A percentile compares a stretch with the other conserved stretches of the same genome.
These are phyloP conservation scores for Leishmania mexicana DNA, from an alignment of 208 protist species.

Conservation along the genomic window DNA sequence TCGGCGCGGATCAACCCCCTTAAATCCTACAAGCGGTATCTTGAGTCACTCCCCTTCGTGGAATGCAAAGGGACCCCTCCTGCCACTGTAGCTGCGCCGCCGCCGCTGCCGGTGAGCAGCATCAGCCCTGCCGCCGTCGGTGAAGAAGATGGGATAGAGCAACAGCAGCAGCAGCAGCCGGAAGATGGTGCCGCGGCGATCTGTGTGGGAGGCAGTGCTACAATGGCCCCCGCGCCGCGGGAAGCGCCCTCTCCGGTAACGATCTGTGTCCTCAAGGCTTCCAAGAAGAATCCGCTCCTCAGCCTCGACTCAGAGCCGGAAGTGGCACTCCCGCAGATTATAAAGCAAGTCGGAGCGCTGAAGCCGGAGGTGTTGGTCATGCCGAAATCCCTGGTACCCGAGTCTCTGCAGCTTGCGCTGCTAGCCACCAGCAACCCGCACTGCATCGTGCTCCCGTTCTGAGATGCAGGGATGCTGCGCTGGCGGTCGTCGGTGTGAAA, in stretches of 20 bases:
- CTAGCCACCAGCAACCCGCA: constrained; percentile 61
- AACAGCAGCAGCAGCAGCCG: not conserved
- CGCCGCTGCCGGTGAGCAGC: not conserved
- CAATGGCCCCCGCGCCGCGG: not conserved
- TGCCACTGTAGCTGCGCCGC: not conserved
- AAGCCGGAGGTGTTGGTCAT: constrained; percentile 73
- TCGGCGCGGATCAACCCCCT: not conserved
- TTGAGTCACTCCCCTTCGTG: constrained; percentile 12
- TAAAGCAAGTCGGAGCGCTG: constrained; percentile 52
- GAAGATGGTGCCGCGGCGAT: not conserved
- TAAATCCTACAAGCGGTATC: constrained; percentile 7
- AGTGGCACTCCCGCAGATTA: constrained; percentile 54
- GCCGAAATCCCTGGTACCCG: constrained; percentile 39
- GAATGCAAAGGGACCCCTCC: not conserved
- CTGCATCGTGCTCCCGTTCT: constrained; percentile 62
- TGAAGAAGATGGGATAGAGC: not conserved
- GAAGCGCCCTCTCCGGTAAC: constrained; percentile 33
- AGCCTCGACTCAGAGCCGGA: constrained; percentile 32
- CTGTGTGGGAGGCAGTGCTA: not conserved
- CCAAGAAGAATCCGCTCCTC: constrained; percentile 50
- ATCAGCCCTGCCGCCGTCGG: not conserved
- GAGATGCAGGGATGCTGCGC: not conserved
- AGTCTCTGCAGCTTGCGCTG: constrained; percentile 56
- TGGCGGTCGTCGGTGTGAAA: not conserved
- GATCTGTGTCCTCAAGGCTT: constrained; percentile 53